Base-by-base conservation (phyloP, 2,329 filamentous ascomycete genomes). In the Monosporascus sp. region DNA sequence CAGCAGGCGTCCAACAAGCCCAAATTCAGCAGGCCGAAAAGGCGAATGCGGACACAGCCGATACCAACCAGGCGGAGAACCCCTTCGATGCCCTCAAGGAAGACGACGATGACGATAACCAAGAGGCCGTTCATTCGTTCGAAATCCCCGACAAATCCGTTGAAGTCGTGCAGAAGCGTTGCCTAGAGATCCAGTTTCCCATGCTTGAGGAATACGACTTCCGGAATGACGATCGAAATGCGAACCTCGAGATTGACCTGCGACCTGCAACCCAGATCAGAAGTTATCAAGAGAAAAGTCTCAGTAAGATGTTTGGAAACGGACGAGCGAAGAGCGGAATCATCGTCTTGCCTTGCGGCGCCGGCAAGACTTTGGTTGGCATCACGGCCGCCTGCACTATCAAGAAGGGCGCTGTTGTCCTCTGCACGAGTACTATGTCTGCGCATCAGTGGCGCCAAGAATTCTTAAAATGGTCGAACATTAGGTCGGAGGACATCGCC, bases 261-360 rank as follows among this genome's bases (percentile, higher is more conserved):
- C 89, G 89, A 63, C 92, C 93, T 0, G 86, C 87, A 53, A 93
- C 92, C 0, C 88, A 93, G 65, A 97, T 97, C 68, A 86, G 93
- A 68, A 86, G 83, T 31, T 99, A 99, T 64, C 94, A 99, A 69
- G 94, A 99, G 71, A 96, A 97, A 74, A 96, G 91, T 60, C 77
- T 99, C 9, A 96, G 90, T 75, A 99, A 99, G 72, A 99, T 99
- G 94, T 99, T 99, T 69, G 93, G 94, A 67, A 99, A 99, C 67
- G 93, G 93, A 49, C 87, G 94, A 72, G 94, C 94, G 16, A 94
- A 96, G 75, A 97, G 91, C 71, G 94, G 94, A 53, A 95, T 99
- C 61, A 99, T 99, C 55, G 94, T 99, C 52, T 73, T 99, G 62
- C 94, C 94, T 19, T 99, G 94, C 69, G 94, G 94, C 61, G 94